Evolutionary conservation across 352 stramenopile species (phyloP).

Genomic region (Globisporangium paddicum): DNA sequence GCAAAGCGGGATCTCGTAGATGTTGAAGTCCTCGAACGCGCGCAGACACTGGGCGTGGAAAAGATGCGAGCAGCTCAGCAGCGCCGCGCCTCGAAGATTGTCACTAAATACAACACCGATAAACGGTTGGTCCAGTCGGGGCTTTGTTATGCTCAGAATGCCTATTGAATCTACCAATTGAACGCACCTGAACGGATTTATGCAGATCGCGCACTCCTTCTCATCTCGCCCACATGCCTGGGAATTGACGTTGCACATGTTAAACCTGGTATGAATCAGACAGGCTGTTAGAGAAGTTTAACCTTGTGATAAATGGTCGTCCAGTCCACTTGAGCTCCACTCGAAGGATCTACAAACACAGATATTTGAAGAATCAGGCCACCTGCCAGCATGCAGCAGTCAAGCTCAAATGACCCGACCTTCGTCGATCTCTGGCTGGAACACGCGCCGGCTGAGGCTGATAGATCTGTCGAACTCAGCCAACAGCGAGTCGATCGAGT

Average conservation of each 20-base stretch:
- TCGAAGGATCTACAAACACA: background rate
- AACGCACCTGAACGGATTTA: slow-evolving; percentile 59
- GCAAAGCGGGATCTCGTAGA: slow-evolving; percentile 76
- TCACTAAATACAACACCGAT: slow-evolving; percentile 13
- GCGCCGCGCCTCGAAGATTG: slow-evolving; percentile 26
- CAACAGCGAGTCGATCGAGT: slow-evolving; percentile 82
- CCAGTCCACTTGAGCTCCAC: slow-evolving; percentile 30
- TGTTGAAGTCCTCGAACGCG: slow-evolving; percentile 85
- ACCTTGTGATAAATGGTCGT: slow-evolving; percentile 36
- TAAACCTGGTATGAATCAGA: background rate
- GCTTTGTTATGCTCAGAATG: background rate
- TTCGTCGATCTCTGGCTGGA: slow-evolving; percentile 44
- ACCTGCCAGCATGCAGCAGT: background rate
- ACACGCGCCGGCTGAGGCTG: slow-evolving; percentile 59
- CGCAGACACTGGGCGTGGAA: slow-evolving; percentile 71
- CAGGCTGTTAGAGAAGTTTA: background rate
- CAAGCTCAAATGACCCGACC: background rate
- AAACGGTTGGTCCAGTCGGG: background rate
- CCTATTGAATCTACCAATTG: background rate
- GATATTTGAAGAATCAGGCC: background rate
- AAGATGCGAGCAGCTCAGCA: slow-evolving; percentile 78
- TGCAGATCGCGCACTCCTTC: slow-evolving; percentile 78
- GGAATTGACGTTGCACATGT: background rate
- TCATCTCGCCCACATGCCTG: slow-evolving; percentile 45
- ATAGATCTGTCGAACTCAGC: slow-evolving; percentile 71